Evolutionary conservation across 805 yeast species (phyloP).

Genomic region (Wickerhamomyces bisporus): DNA sequence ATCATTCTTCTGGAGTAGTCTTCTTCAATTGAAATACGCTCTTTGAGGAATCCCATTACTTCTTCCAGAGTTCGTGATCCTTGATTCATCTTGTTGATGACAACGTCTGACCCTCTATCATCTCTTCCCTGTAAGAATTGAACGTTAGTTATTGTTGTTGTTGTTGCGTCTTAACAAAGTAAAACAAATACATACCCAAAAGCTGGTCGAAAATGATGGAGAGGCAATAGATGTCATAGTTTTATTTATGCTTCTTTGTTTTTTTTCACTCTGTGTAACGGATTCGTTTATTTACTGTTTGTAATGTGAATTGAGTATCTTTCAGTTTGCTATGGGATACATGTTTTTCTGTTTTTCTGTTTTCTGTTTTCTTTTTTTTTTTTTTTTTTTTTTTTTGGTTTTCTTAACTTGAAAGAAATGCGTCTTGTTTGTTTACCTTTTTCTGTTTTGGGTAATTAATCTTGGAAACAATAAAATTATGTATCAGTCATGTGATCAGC

Average conservation of each 20-base stretch:
- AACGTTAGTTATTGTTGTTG: conserved; percentile 15
- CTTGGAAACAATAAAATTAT: no score
- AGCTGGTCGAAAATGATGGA: conserved; percentile 37
- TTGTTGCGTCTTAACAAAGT: conserved; percentile 1
- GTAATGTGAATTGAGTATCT: no score
- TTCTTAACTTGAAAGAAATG: no score
- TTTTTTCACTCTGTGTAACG: no score
- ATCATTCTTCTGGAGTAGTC: conserved; percentile 59
- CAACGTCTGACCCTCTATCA: conserved; percentile 51
- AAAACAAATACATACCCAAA: conserved; percentile 36
- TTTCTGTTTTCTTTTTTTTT: background rate
- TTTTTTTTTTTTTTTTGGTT: no score
- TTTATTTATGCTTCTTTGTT: no score
- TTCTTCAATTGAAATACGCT: conserved; percentile 59
- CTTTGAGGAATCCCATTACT: conserved; percentile 44
- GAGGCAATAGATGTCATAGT: no score
- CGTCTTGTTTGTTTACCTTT: background rate
- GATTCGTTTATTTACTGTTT: no score
- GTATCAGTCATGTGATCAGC: no score
- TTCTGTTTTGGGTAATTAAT: background rate
- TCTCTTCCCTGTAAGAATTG: conserved; percentile 45
- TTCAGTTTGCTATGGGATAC: no score
- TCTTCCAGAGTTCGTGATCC: conserved; percentile 56
- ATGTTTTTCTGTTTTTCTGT: background rate
- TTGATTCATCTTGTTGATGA: conserved; percentile 53